These are phyloP conservation scores for Macadamia tetraphylla DNA, from an alignment of 164 flowering plant species.

Conservation along the genomic window DNA sequence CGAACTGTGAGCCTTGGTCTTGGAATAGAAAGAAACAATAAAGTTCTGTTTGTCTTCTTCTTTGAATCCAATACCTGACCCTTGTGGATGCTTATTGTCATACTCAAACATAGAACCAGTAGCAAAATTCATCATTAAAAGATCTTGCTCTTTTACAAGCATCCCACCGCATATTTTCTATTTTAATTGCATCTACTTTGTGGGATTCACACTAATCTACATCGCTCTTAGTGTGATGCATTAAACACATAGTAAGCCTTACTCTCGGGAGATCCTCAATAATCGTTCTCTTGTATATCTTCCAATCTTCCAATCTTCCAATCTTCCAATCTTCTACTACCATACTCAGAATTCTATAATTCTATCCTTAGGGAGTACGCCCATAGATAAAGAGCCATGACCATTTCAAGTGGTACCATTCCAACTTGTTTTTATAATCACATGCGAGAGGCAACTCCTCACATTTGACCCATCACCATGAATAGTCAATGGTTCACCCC, in stretches of 20 bases:
- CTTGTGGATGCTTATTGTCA: conserved; percentile 15
- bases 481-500: conserved; percentile 19
- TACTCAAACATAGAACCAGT: conserved; percentile 27
- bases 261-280: conserved; percentile 16
- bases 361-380: conserved; percentile 14
- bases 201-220: conserved; percentile 28
- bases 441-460: conserved; percentile 16
- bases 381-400: conserved; percentile 9
- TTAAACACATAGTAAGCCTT: conserved; percentile 23
- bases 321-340: neutral
- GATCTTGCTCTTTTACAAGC: conserved; percentile 17
- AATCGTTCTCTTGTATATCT: conserved; percentile 4
- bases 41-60: conserved; percentile 27
- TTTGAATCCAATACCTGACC: conserved; percentile 25
- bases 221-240: conserved; percentile 16
- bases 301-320: conserved; percentile 24
- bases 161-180: conserved; percentile 18
- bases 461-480: conserved; percentile 28
- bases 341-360: conserved; percentile 20
- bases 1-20: conserved; percentile 18
- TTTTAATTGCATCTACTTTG: conserved; percentile 22
- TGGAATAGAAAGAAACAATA: conserved; percentile 25
- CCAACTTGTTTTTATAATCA: neutral
- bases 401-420: neutral
- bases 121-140: conserved; percentile 23